Percentiles rank a stretch among this genome's conserved stretches.
phyloP scores from a whole-genome alignment of 768 basidiomycete species.

The Phlebiopsis gigantea region DNA sequence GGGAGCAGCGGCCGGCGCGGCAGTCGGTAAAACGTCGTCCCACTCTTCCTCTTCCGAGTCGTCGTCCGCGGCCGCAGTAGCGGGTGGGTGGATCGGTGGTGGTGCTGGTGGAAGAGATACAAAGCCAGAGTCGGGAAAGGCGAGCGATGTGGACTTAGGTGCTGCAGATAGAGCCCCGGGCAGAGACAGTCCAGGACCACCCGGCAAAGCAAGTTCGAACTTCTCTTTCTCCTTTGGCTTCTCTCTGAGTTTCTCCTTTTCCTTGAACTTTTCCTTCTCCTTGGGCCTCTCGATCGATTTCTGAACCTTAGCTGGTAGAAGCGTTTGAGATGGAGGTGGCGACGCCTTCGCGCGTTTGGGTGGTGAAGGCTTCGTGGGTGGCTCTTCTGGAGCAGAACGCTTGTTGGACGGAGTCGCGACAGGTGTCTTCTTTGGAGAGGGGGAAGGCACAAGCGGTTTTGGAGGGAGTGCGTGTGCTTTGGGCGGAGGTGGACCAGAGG shows the following conservation, averaged over 20 bases:
- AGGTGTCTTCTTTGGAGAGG: neutral
- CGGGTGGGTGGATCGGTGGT: neutral
- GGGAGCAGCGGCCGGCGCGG: slow-evolving; percentile 5
- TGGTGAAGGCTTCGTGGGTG: slow-evolving; percentile 10
- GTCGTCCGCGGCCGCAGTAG: slow-evolving; percentile 3
- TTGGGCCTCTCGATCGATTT: slow-evolving; percentile 7
- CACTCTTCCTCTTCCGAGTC: slow-evolving; percentile 24
- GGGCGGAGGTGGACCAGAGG: neutral
- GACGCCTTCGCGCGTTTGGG: slow-evolving; percentile 13
- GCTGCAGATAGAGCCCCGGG: slow-evolving; percentile 11
- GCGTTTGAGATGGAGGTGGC: neutral
- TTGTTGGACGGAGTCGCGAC: slow-evolving; percentile 12
- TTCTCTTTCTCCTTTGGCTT: slow-evolving; percentile 12
- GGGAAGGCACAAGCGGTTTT: neutral
- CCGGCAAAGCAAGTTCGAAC: slow-evolving; percentile 14
- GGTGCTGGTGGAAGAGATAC: neutral
- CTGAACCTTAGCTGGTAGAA: neutral
- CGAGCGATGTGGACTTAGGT: slow-evolving; percentile 9
- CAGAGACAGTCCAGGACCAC: slow-evolving; percentile 8
- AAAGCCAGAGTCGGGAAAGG: slow-evolving; percentile 13
- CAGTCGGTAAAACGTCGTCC: slow-evolving; percentile 20
- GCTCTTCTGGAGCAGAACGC: slow-evolving; percentile 12
- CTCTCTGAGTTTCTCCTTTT: slow-evolving; percentile 5
- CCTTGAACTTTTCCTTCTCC: slow-evolving; percentile 3
- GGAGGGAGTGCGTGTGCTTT: slow-evolving; percentile 5